These are phyloP conservation scores for Echinochloa phyllopogon DNA, from an alignment of 176 grass and related monocot species.

Conservation along the genomic window DNA sequence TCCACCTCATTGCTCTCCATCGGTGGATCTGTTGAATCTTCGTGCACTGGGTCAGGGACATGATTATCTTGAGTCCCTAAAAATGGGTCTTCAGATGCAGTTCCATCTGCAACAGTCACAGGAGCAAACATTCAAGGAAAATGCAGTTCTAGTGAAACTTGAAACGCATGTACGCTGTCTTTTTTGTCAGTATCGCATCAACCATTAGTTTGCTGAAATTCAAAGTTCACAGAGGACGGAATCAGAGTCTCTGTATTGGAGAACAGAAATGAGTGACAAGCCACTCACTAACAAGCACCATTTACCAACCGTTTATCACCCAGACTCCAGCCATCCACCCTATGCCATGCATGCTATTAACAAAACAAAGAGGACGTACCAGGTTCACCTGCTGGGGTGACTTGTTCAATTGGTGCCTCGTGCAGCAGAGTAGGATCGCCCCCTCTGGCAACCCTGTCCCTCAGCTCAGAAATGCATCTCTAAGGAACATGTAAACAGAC, in stretches of 20 bases:
- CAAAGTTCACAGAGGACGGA: not conserved
- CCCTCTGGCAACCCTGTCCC: conserved; percentile 72
- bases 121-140: not conserved
- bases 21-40: conserved; percentile 38
- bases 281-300: not conserved
- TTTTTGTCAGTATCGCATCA: not conserved
- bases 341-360: not conserved
- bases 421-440: conserved; percentile 81
- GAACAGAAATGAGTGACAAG: not conserved
- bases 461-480: conserved; percentile 82
- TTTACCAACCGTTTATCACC: not conserved
- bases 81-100: conserved; percentile 39
- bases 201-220: not conserved
- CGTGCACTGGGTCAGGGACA: conserved; percentile 22
- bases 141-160: not conserved
- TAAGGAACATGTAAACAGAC: conserved; percentile 37
- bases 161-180: not conserved
- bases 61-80: conserved; percentile 38
- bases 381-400: conserved; percentile 47
- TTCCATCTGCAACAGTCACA: conserved; percentile 49
- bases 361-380: conserved; percentile 40
- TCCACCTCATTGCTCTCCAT: conserved; percentile 45
- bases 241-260: not conserved
- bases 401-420: conserved; percentile 59
- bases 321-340: not conserved